A percentile compares a stretch with the other conserved stretches of the same genome.
These are phyloP conservation scores for Linnemannia zychae DNA, from an alignment of 192 early-diverging fungal species.

Conservation along the genomic window DNA sequence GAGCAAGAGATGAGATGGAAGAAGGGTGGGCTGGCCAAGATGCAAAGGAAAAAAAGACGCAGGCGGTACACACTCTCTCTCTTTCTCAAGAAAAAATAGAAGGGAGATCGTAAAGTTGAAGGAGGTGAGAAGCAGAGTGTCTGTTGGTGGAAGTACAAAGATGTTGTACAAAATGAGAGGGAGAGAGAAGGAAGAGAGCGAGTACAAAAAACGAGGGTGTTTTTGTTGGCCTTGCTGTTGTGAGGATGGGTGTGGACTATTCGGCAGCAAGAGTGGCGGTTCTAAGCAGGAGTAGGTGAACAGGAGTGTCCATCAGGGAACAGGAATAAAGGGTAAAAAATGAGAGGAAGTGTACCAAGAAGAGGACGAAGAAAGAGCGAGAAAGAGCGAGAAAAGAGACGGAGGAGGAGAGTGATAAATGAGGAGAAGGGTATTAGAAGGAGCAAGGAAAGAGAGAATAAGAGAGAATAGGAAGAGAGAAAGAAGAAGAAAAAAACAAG, in stretches of 20 bases:
- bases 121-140: background rate
- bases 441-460: background rate
- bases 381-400: background rate
- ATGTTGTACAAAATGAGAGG: conserved; percentile 1
- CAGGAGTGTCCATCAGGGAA: conserved; percentile 5
- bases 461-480: no score
- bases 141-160: background rate
- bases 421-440: background rate
- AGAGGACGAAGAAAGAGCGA: background rate
- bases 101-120: background rate
- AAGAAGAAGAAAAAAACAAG: background rate
- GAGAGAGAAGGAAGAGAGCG: conserved; percentile 3
- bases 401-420: no score
- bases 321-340: background rate
- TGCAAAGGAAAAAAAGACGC: background rate
- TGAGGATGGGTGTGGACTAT: conserved; percentile 2
- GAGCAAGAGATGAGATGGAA: background rate
- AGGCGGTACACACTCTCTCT: no score
- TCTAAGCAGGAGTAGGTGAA: conserved; percentile 8
- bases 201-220: conserved; percentile 13
- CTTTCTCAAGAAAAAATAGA: background rate
- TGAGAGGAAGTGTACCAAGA: background rate
- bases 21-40: background rate
- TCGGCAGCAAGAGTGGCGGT: conserved; percentile 4
- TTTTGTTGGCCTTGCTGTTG: background rate